Percentiles rank a stretch among this genome's conserved stretches.
These are phyloP conservation scores for Smallanthus sonchifolius DNA, from an alignment of 129 eudicot genomes.

Conservation along the genomic window DNA sequence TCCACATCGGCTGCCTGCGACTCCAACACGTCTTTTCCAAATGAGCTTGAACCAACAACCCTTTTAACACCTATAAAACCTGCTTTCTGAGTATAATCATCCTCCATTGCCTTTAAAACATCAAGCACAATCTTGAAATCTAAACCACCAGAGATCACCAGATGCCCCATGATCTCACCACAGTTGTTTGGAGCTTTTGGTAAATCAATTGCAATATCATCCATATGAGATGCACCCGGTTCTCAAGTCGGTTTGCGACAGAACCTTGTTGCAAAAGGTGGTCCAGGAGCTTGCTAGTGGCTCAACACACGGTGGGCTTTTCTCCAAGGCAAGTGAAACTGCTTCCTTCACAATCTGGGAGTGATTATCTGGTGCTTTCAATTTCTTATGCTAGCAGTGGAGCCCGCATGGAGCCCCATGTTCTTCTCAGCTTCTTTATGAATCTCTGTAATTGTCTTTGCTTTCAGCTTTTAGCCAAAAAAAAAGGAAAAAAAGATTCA, in stretches of 20 bases:
- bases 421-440: conserved; percentile 80
- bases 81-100: conserved; percentile 55
- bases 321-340: conserved; percentile 61
- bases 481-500: too few species aligned
- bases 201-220: conserved; percentile 78
- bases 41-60: conserved; percentile 39
- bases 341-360: conserved; percentile 79
- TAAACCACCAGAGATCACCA: conserved; percentile 59
- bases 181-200: conserved; percentile 85
- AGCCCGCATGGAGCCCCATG: conserved; percentile 69
- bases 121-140: conserved; percentile 58
- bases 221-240: conserved; percentile 61
- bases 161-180: conserved; percentile 65
- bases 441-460: conserved; percentile 76
- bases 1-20: conserved; percentile 59
- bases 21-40: conserved; percentile 56
- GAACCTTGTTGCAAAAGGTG: conserved; percentile 58
- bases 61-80: conserved; percentile 45
- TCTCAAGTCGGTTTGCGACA: conserved; percentile 45
- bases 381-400: conserved; percentile 65
- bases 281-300: conserved; percentile 61
- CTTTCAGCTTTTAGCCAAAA: conserved; percentile 47
- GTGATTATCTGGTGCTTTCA: conserved; percentile 71
- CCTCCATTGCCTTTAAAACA: conserved; percentile 63
- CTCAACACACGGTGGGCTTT: conserved; percentile 69